phyloP scores from a whole-genome alignment of 139 green algal species.

The Micractinium conductrix region DNA sequence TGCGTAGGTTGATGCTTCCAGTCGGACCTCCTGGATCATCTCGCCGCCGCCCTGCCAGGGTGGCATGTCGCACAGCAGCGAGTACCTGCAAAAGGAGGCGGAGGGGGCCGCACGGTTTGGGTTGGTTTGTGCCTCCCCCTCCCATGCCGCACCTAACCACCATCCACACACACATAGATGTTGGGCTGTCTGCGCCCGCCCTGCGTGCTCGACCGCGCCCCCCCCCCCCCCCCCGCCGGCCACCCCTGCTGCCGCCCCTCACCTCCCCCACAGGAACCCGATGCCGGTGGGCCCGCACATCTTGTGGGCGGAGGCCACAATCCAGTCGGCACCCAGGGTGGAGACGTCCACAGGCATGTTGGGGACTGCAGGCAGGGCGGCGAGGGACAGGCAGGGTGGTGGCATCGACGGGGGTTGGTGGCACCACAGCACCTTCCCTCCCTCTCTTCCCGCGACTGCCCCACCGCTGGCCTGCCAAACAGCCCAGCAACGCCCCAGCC shows the following conservation, averaged over 20 bases:
- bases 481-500: too few species aligned
- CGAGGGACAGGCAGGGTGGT: neutral
- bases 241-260: neutral
- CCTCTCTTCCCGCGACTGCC: too few species aligned
- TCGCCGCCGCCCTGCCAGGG: slow-evolving; percentile 98
- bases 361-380: slow-evolving; percentile 66
- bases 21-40: slow-evolving; percentile 97
- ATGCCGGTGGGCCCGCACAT: slow-evolving; percentile 97
- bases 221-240: too few species aligned
- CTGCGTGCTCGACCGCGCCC: too few species aligned
- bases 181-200: too few species aligned
- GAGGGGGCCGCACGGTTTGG: too few species aligned
- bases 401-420: neutral
- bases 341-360: slow-evolving; percentile 95
- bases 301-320: slow-evolving; percentile 96
- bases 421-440: too few species aligned
- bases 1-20: slow-evolving; percentile 95
- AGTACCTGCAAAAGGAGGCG: slow-evolving; percentile 52
- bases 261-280: slow-evolving; percentile 96
- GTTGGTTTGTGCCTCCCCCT: too few species aligned
- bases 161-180: too few species aligned
- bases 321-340: slow-evolving; percentile 91
- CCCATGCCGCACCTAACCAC: too few species aligned
- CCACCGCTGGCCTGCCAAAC: neutral
- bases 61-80: slow-evolving; percentile 91